Evolutionary conservation across 2,329 filamentous ascomycete genomes (phyloP).

Genomic region (Exophiala xenobiotica): DNA sequence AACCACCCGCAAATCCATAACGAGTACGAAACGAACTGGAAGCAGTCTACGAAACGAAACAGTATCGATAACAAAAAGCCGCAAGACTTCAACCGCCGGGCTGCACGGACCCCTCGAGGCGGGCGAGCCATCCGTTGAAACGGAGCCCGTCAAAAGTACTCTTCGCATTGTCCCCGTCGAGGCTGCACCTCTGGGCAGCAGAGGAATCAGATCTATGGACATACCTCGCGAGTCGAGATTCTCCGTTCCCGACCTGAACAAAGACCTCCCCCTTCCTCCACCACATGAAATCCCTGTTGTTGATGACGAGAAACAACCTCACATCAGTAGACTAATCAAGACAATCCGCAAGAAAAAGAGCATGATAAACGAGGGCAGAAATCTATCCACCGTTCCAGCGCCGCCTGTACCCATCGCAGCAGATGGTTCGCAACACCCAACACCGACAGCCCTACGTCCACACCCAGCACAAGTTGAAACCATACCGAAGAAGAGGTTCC

Average conservation of each 20-base stretch:
- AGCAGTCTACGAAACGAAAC: conserved; percentile 25
- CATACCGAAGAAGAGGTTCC: conserved; percentile 18
- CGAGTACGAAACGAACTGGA: conserved; percentile 20
- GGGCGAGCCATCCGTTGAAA: conserved; percentile 11
- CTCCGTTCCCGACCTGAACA: conserved; percentile 23
- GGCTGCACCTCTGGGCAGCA: conserved; percentile 11
- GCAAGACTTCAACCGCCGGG: conserved; percentile 13
- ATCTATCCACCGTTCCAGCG: conserved; percentile 8
- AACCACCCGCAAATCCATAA: conserved; percentile 21
- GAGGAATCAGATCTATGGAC: conserved; percentile 17
- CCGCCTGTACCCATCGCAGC: conserved; percentile 8
- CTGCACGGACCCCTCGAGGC: conserved; percentile 17
- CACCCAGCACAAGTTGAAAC: conserved; percentile 2
- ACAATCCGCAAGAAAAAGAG: conserved; percentile 27
- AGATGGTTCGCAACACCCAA: background rate
- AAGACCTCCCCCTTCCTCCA: conserved; percentile 24
- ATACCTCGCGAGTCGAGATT: conserved; percentile 11
- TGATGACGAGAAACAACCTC: conserved; percentile 22
- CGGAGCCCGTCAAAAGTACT: conserved; percentile 13
- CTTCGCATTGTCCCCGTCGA: conserved; percentile 20
- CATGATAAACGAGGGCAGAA: conserved; percentile 14
- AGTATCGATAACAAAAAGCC: conserved; percentile 10
- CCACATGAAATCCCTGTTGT: background rate
- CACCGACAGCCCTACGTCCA: background rate
- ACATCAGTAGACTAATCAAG: conserved; percentile 25